These are phyloP conservation scores for Perkinsus olseni DNA, from an alignment of 169 alveolate genomes.

Conservation along the genomic window DNA sequence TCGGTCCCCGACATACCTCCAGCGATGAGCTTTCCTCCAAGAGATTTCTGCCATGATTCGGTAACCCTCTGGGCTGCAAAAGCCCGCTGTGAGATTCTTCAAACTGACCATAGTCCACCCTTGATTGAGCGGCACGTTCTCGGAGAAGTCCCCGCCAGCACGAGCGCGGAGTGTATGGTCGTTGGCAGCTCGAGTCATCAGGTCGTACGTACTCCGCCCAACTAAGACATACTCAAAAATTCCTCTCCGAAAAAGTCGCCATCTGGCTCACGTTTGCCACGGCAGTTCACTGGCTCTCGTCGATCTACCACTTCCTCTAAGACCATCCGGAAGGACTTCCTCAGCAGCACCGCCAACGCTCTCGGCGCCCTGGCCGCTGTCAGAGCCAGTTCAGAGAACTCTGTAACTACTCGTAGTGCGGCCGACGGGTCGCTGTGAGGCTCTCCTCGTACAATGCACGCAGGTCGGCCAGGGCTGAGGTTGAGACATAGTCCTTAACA, in stretches of 20 bases:
- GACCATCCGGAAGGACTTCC: neutral
- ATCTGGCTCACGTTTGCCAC: neutral
- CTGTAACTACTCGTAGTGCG: neutral
- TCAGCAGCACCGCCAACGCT: neutral
- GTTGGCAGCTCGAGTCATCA: neutral
- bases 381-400: neutral
- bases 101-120: neutral
- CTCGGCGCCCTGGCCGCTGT: neutral
- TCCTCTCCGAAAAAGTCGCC: neutral
- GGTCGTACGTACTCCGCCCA: neutral
- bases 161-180: neutral
- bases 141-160: neutral
- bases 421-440: neutral
- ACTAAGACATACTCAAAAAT: neutral
- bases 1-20: neutral
- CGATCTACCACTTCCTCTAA: neutral
- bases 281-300: neutral
- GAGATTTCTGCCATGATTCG: neutral
- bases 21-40: neutral
- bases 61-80: neutral
- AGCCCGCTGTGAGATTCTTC: neutral
- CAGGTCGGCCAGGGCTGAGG: neutral
- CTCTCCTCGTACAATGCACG: neutral
- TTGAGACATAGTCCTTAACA: too few relatives aligned
- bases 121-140: neutral